Percentiles rank a stretch among this genome's conserved stretches.
These are phyloP conservation scores for Scheffersomyces cryptocercus DNA, from an alignment of 1,139 yeast genomes.

Conservation along the genomic window DNA sequence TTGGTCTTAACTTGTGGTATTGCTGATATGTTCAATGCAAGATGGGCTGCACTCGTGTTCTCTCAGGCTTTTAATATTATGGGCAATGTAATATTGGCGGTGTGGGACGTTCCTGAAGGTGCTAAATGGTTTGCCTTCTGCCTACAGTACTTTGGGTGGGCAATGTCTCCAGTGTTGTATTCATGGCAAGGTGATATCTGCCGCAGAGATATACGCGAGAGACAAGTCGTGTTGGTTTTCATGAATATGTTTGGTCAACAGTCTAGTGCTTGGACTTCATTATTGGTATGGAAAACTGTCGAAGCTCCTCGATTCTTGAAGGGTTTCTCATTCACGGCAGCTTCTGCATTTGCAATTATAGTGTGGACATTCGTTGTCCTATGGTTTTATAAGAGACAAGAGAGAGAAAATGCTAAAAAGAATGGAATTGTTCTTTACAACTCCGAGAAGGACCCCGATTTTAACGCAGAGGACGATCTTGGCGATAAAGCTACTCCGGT, in stretches of 20 bases:
- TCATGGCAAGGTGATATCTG: slow-evolving; percentile 29
- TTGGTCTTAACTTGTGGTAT: slow-evolving; percentile 38
- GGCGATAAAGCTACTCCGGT: no score
- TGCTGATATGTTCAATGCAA: slow-evolving; percentile 51
- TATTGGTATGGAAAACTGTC: slow-evolving; percentile 22
- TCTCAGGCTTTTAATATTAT: slow-evolving; percentile 50
- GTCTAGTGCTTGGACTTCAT: slow-evolving; percentile 35
- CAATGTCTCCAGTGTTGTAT: slow-evolving; percentile 23
- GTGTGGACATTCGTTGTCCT: slow-evolving; percentile 57
- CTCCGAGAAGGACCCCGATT: background rate
- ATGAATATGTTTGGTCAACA: slow-evolving; percentile 41
- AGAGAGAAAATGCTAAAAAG: slow-evolving; percentile 48
- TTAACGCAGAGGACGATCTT: no score
- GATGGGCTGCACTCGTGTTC: slow-evolving; percentile 58
- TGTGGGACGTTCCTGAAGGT: slow-evolving; percentile 29
- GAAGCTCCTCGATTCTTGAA: slow-evolving; percentile 42
- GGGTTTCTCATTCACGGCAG: slow-evolving; percentile 26
- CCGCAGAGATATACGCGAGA: slow-evolving; percentile 32
- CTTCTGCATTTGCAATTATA: slow-evolving; percentile 46
- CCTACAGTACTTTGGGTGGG: slow-evolving; percentile 22
- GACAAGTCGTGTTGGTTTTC: slow-evolving; percentile 38
- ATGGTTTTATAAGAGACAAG: slow-evolving; percentile 59
- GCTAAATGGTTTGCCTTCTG: slow-evolving; percentile 23
- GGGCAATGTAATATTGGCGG: slow-evolving; percentile 45
- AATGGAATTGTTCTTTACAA: slow-evolving; percentile 32